A percentile compares a stretch with the other conserved stretches of the same genome.
Evolutionary conservation across 257 asterid species (phyloP).

Genomic region (Capsicum rhomboideum): DNA sequence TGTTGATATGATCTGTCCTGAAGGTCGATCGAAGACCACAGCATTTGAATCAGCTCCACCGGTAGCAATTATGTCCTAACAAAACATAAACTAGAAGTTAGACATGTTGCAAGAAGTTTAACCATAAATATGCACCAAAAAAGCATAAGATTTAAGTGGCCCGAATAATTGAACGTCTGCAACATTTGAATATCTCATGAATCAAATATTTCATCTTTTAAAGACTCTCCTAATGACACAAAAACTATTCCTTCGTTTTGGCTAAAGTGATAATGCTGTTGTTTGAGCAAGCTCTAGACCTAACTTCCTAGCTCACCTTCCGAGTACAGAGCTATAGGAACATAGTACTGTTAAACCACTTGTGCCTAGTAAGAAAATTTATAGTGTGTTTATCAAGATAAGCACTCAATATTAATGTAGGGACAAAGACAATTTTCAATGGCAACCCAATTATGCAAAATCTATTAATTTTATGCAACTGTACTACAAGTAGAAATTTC

Average conservation of each 20-base stretch:
- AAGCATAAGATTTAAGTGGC: not conserved
- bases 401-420: not conserved
- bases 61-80: conserved; percentile 87
- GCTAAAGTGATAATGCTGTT: not conserved
- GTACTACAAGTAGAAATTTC: not conserved
- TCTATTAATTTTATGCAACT: not conserved
- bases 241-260: not conserved
- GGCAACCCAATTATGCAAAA: not conserved
- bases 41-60: conserved; percentile 87
- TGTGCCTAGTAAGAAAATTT: not conserved
- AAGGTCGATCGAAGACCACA: conserved; percentile 74
- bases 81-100: not conserved
- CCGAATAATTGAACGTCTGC: not conserved
- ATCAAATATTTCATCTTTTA: not conserved
- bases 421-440: not conserved
- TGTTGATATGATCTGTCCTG: conserved; percentile 89
- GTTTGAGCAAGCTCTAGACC: not conserved
- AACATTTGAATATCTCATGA: not conserved
- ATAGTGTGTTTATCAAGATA: not conserved
- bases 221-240: not conserved
- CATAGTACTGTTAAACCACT: not conserved
- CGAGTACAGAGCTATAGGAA: not conserved
- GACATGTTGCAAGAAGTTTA: not conserved
- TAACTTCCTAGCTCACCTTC: not conserved
- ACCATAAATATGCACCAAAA: not conserved